Base-by-base conservation (phyloP, 1,284 basidiomycete genomes). In the Veloboletus limbatus region DNA sequence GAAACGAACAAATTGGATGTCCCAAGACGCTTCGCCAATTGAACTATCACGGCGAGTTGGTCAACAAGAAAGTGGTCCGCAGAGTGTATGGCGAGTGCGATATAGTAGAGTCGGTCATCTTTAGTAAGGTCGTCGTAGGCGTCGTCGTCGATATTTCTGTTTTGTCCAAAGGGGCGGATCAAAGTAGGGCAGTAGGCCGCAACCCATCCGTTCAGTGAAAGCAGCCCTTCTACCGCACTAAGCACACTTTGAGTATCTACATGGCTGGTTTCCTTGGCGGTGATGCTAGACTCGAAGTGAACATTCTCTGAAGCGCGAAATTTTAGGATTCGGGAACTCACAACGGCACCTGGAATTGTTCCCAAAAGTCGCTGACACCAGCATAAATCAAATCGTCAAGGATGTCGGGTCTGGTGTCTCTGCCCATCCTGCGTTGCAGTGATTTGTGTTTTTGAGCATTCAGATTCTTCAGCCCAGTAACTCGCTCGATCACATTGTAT, bases 131-230 rank as follows among this genome's bases (percentile, higher is more conserved):
- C 92, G 56, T 91, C 88, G 67, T 93, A 97, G 24, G 86, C 78
- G 55, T 88, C 84, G 44, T 94, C 87, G 50, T 81, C 74, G 54
- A 81, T 81, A 67, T 90, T 91, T 56, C 81, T 84, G 69, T 90
- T 91, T 63, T 92, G 87, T 10, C 90, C 90, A 60, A 97, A 97
- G 2, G 94, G 94, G 14, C 94, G 82, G 4, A 81, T 81, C 35
- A 97, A 78, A 4, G 89, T 93, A 8, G 92, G 91, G 67, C 93
- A 97, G 28, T 91, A 82, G 8, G 91, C 92, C n/a, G 92, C 91
- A n/a, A 95, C 94, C 94, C 94, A 97, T n/a, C 94, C 94, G 61
- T 97, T 96, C 48, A 97, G 79, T 17, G 88, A 86, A 18, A 97
- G 75, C 2, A 97, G 76, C 55, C 92, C 90, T 66, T 97, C 94